Evolutionary conservation across 2,329 filamentous ascomycete species (phyloP).

Genomic region (Apiospora phragmitis): DNA sequence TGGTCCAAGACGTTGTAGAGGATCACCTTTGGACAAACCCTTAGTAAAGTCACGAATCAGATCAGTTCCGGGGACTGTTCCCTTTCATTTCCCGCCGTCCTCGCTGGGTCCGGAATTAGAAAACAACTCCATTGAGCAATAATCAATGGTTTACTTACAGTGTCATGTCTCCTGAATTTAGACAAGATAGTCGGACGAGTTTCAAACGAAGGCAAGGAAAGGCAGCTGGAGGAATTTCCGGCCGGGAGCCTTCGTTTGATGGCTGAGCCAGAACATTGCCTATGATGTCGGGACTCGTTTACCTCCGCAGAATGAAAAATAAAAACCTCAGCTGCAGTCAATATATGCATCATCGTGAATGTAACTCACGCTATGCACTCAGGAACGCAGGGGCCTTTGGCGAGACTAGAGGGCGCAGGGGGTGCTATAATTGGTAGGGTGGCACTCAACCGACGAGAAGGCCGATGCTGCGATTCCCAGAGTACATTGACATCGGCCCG

Average conservation of each 20-base stretch:
- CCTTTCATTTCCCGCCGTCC: not conserved
- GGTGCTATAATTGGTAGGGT: not conserved
- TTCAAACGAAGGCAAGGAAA: not conserved
- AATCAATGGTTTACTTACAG: not conserved
- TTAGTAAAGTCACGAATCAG: not conserved
- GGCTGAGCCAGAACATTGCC: not conserved
- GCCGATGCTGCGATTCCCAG: not conserved
- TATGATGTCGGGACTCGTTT: not conserved
- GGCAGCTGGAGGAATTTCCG: not conserved
- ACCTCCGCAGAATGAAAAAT: not conserved
- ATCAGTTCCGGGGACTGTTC: not conserved
- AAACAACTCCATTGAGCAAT: not conserved
- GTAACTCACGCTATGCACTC: not conserved
- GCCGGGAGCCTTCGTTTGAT: not conserved
- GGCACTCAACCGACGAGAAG: not conserved
- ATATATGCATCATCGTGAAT: not conserved
- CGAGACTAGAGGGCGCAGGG: not conserved
- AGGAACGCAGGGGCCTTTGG: not conserved
- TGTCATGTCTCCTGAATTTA: no score
- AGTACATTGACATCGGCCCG: not conserved
- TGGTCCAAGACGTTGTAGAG: slow-evolving; percentile 15
- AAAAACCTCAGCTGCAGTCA: not conserved
- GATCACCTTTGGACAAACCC: slow-evolving; percentile 12
- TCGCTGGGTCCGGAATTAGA: not conserved
- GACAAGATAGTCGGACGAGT: not conserved